Evolutionary conservation across 1,284 basidiomycete genomes (phyloP).

Genomic region (Schizophyllum commune): DNA sequence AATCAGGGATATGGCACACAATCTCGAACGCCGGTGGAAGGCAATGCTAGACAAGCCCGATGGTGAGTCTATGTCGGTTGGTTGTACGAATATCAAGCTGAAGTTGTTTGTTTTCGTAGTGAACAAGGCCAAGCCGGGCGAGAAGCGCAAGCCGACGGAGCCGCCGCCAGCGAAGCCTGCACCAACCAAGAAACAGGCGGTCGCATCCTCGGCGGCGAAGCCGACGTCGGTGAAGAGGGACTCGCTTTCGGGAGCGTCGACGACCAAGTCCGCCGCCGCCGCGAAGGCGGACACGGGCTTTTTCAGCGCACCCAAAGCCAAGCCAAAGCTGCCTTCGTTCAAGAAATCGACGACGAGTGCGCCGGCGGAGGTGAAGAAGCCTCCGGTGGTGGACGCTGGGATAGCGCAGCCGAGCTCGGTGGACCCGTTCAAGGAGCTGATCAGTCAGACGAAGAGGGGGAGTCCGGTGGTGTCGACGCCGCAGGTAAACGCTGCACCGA

Average conservation of each 20-base stretch:
- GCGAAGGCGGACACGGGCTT: conserved; percentile 71
- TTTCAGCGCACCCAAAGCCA: conserved; percentile 78
- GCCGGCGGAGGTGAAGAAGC: conserved; percentile 41
- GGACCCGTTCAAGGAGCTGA: conserved; percentile 76
- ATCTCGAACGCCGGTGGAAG: conserved; percentile 78
- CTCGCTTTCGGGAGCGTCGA: conserved; percentile 5
- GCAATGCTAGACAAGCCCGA: conserved; percentile 42
- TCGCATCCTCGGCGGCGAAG: conserved; percentile 31
- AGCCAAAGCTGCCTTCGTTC: conserved; percentile 71
- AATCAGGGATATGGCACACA: conserved; percentile 84
- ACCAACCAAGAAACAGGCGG: conserved; percentile 1
- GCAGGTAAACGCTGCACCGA: conserved; percentile 27
- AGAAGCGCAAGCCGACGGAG: conserved; percentile 39
- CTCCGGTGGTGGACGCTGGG: conserved; percentile 31
- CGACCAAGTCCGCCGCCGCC: conserved; percentile 26
- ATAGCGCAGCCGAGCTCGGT: conserved; percentile 70
- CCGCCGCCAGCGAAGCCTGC: conserved; percentile 62
- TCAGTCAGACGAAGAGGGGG: conserved; percentile 49
- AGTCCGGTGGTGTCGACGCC: conserved; percentile 26
- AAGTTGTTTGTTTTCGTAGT: conserved; percentile 28
- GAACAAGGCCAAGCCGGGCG: conserved; percentile 64
- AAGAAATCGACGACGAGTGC: conserved; percentile 53
- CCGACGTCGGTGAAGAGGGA: conserved; percentile 37
- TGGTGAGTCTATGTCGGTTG: conserved; percentile 62
- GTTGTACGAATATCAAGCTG: conserved; percentile 14